A percentile compares a stretch with the other conserved stretches of the same genome.
These are phyloP conservation scores for Coemansia sp. DNA, from an alignment of 192 early-diverging fungal species.

Conservation along the genomic window DNA sequence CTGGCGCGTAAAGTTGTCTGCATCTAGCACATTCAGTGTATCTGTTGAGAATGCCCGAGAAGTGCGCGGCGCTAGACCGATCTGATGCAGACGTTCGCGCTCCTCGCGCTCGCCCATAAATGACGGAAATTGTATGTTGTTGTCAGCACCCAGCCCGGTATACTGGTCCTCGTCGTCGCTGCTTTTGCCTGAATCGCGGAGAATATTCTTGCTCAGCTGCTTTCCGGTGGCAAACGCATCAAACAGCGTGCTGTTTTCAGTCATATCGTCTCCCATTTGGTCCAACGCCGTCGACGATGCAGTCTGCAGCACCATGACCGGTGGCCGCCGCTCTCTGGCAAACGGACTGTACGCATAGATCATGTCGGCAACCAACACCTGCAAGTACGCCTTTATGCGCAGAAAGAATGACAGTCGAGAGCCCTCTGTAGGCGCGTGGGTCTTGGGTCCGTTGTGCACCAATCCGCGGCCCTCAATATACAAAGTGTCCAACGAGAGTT, in stretches of 20 bases:
- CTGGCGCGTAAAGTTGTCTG: slow-evolving; percentile 4
- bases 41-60: slow-evolving; percentile 24
- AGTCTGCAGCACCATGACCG: slow-evolving; percentile 47
- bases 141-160: slow-evolving; percentile 26
- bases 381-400: slow-evolving; percentile 11
- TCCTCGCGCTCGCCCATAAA: slow-evolving; percentile 47
- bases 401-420: not conserved
- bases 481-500: slow-evolving; percentile 45
- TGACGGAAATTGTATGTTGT: slow-evolving; percentile 16
- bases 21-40: slow-evolving; percentile 17
- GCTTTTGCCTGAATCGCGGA: slow-evolving; percentile 5
- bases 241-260: slow-evolving; percentile 8
- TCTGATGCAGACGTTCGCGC: slow-evolving; percentile 25
- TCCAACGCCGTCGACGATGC: slow-evolving; percentile 49
- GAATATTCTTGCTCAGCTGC: slow-evolving; percentile 31
- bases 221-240: slow-evolving; percentile 24
- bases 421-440: not conserved
- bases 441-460: not conserved
- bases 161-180: slow-evolving; percentile 28
- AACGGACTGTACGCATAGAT: slow-evolving; percentile 36
- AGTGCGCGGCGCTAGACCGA: slow-evolving; percentile 8
- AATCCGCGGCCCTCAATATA: slow-evolving; percentile 21
- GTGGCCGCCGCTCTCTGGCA: slow-evolving; percentile 17
- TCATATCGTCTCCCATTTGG: slow-evolving; percentile 36
- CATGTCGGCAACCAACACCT: slow-evolving; percentile 27